Evolutionary conservation across 495 filamentous ascomycete species (phyloP), one percentile per base, ranked within the genome.

Genomic region (Patellaria atrata): DNA sequence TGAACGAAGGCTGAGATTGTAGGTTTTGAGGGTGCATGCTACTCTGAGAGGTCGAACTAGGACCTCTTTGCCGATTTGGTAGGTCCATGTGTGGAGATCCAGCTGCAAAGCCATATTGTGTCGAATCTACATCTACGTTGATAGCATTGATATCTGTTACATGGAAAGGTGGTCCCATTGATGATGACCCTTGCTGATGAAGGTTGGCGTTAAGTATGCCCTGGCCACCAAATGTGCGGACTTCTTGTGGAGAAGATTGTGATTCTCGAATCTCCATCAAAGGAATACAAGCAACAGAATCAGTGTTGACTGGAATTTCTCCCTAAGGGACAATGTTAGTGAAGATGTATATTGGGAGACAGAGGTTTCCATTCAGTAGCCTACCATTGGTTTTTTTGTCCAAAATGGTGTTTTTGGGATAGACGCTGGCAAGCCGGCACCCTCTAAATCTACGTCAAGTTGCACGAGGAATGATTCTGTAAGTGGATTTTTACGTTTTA

Each of bases 401-500:
- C 6, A n/a, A n/a, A n/a, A n/a, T n/a, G n/a, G n/a, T n/a, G n/a
- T n/a, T n/a, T n/a, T n/a, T n/a, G n/a, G n/a, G n/a, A n/a, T n/a
- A n/a, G n/a, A n/a, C 15, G 42, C 46, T 12, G 33, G 13, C 3
- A 63, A 28, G 14, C 58, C 59, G 13, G 56, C 49, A 17, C 78
- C 75, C 50, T 86, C 79, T 1, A 94, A 68, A 48, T 99, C 89
- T 6, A 94, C 77, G 50, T 94, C 83, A 3, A 99, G 63, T 56
- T 96, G 89, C 16, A 87, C 77, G 22, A 96, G 62, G 64, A 99
- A 99, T 0, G 86, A 94, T 50, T 94, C 86, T 1, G 87, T 87
- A 28, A 99, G 64, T 2, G 87, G 86, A 44, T 92, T 94, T 48
- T 82, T 80, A 31, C 64, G 70, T 56, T 89, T 91, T 43, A 99